These are phyloP conservation scores for Yarrowia bubula DNA, from an alignment of 805 yeast species.

Conservation along the genomic window DNA sequence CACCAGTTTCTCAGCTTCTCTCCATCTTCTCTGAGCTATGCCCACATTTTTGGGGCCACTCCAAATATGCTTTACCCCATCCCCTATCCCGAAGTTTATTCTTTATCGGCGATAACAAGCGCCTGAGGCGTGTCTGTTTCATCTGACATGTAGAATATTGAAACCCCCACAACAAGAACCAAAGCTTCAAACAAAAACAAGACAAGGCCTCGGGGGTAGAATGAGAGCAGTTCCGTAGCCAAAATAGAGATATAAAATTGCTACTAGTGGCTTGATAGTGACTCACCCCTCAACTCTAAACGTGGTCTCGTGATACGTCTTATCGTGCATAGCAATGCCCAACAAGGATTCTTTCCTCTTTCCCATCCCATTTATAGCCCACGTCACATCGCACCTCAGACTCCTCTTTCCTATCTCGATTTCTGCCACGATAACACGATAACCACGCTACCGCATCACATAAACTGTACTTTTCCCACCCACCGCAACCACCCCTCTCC, in stretches of 20 bases:
- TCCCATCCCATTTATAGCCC: background rate
- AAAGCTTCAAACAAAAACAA: background rate
- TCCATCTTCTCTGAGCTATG: background rate
- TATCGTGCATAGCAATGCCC: slow-evolving; percentile 19
- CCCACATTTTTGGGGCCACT: background rate
- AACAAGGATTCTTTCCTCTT: background rate
- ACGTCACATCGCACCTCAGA: background rate
- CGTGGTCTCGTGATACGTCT: slow-evolving; percentile 8
- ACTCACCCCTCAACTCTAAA: slow-evolving; percentile 19
- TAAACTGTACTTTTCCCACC: background rate
- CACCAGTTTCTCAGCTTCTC: background rate
- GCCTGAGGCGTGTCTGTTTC: background rate
- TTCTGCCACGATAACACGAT: background rate
- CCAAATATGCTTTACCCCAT: background rate
- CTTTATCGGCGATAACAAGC: slow-evolving; percentile 19
- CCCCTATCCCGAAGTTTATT: slow-evolving; percentile 5
- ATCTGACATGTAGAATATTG: background rate
- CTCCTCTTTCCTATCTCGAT: background rate
- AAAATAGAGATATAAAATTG: background rate
- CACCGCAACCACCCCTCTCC: background rate
- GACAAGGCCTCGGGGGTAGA: too few relatives aligned
- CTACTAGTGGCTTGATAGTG: background rate
- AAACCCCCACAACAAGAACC: background rate
- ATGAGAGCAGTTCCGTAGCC: background rate
- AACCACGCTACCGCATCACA: background rate